Evolutionary conservation across 2,329 filamentous ascomycete species (phyloP).

Genomic region (Alternaria gansuensis): DNA sequence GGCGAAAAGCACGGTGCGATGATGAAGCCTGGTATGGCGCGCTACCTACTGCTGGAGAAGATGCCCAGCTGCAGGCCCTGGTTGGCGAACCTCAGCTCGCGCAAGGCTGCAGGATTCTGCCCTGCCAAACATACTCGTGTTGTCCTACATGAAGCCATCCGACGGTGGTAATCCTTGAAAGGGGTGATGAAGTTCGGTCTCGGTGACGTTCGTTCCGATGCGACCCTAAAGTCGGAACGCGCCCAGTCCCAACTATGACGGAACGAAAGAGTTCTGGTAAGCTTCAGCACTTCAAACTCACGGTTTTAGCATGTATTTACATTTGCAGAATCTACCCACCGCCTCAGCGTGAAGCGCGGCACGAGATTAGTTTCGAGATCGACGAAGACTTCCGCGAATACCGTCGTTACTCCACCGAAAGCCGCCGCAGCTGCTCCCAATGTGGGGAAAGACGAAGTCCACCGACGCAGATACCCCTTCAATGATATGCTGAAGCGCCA

Average conservation of each 20-base stretch:
- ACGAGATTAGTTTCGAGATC: conserved; percentile 36
- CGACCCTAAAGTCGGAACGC: conserved; percentile 27
- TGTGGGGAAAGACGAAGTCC: conserved; percentile 44
- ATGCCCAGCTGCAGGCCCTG: conserved; percentile 25
- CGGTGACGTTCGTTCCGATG: conserved; percentile 21
- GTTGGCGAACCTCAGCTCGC: conserved; percentile 29
- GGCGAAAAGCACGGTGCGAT: conserved; percentile 20
- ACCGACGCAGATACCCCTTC: conserved; percentile 42
- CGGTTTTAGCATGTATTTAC: neutral
- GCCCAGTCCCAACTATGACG: conserved; percentile 36
- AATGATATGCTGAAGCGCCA: conserved; percentile 43
- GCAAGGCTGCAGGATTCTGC: conserved; percentile 24
- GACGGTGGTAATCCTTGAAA: neutral
- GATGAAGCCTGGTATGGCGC: conserved; percentile 40
- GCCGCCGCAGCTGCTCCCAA: conserved; percentile 41
- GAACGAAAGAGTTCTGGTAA: conserved; percentile 46
- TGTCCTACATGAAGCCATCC: conserved; percentile 13
- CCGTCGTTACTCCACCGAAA: conserved; percentile 45
- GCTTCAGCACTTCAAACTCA: conserved; percentile 2
- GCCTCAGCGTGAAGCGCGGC: conserved; percentile 40
- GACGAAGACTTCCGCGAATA: conserved; percentile 31
- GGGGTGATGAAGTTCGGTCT: conserved; percentile 3
- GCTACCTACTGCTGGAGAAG: conserved; percentile 15
- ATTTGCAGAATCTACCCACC: conserved; percentile 35
- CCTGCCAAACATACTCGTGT: conserved; percentile 12